Evolutionary conservation across 2,329 filamentous ascomycete species (phyloP).

Genomic region (Trichoderma sp.): DNA sequence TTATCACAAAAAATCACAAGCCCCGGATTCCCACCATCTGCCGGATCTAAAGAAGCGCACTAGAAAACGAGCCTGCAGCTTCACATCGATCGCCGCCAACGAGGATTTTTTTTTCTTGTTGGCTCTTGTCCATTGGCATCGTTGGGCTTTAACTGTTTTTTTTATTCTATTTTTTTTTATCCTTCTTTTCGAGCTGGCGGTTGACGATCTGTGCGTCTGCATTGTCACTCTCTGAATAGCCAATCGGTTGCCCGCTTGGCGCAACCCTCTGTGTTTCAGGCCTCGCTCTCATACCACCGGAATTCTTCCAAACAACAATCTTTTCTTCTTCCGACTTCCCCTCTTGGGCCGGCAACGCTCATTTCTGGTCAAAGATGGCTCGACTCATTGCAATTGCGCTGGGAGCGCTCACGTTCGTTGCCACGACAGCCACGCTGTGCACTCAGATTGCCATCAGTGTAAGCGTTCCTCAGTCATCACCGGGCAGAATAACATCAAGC

Average conservation of each 20-base stretch:
- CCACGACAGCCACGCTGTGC: slow-evolving; percentile 27
- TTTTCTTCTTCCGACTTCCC: background rate
- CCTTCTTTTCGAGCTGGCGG: background rate
- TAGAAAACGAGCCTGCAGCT: background rate
- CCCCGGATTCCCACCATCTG: slow-evolving; percentile 22
- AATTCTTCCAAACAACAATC: slow-evolving; percentile 9
- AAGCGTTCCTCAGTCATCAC: slow-evolving; percentile 14
- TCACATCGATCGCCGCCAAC: background rate
- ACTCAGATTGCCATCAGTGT: slow-evolving; percentile 29
- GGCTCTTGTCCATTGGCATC: background rate
- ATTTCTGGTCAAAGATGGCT: slow-evolving; percentile 13
- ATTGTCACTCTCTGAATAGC: background rate
- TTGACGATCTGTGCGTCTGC: slow-evolving; percentile 7
- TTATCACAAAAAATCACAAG: slow-evolving; percentile 21
- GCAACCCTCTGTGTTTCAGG: slow-evolving; percentile 10
- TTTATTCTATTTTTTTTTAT: background rate
- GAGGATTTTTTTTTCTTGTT: background rate
- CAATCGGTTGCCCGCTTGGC: slow-evolving; percentile 4
- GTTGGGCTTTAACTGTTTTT: background rate
- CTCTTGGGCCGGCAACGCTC: background rate
- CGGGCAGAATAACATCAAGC: slow-evolving; percentile 29
- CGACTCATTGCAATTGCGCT: background rate
- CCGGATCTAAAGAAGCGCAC: slow-evolving; percentile 9
- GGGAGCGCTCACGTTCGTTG: slow-evolving; percentile 28
- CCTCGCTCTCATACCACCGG: slow-evolving; percentile 5